Percentiles rank a stretch among this genome's conserved stretches.
Evolutionary conservation across 306 rosid genomes (phyloP).

Genomic region (Pueraria montana): DNA sequence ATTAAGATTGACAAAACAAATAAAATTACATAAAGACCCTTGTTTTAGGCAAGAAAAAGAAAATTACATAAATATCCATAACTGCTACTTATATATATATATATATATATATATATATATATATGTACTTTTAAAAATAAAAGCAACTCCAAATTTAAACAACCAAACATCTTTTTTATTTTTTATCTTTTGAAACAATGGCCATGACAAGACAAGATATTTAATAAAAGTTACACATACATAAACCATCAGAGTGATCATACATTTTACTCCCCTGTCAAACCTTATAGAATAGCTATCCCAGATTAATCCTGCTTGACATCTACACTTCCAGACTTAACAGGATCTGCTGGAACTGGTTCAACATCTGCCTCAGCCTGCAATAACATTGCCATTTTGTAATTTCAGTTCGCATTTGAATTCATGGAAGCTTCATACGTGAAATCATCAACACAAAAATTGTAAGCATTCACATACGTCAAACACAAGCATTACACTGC

Average conservation of each 20-base stretch:
- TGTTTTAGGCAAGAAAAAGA: too few relatives aligned
- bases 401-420: slow-evolving; percentile 31
- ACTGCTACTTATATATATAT: too few relatives aligned
- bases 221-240: neutral
- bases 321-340: slow-evolving; percentile 51
- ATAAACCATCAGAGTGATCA: neutral
- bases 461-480: slow-evolving; percentile 10
- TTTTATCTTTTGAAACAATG: neutral
- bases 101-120: too few relatives aligned
- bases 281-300: slow-evolving; percentile 25
- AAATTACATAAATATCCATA: too few relatives aligned
- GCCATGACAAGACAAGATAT: neutral
- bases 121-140: neutral
- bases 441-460: slow-evolving; percentile 27
- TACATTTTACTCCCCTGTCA: slow-evolving; percentile 9
- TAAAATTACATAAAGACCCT: too few relatives aligned
- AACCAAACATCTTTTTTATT: neutral
- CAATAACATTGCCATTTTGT: slow-evolving; percentile 40
- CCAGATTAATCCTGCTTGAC: slow-evolving; percentile 67
- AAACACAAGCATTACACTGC: neutral
- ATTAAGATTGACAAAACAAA: too few relatives aligned
- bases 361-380: slow-evolving; percentile 65
- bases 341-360: slow-evolving; percentile 48
- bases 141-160: neutral
- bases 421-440: slow-evolving; percentile 30